phyloP scores from a whole-genome alignment of 2,329 filamentous ascomycete species.

The Macrophomina pseudophaseolina region DNA sequence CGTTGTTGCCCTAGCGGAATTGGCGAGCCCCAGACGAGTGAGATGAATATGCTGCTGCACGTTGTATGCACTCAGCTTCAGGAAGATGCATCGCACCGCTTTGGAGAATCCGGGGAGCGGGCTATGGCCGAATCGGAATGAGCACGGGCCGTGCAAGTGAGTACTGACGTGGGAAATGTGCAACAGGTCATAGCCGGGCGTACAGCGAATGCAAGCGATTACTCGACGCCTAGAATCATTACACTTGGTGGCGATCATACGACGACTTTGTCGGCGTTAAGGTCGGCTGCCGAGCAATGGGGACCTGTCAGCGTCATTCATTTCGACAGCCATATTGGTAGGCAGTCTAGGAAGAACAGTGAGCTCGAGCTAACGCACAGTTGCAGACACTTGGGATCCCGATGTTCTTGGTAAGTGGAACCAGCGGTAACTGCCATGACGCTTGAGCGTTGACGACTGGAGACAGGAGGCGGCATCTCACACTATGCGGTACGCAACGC shows the following conservation, averaged over 20 bases:
- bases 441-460: conserved; percentile 25
- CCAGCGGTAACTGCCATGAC: background rate
- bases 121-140: background rate
- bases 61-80: background rate
- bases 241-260: conserved; percentile 63
- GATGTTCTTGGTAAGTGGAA: conserved; percentile 53
- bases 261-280: conserved; percentile 58
- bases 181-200: conserved; percentile 52
- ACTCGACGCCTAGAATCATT: conserved; percentile 56
- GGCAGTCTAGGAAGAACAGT: background rate
- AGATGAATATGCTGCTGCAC: background rate
- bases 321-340: conserved; percentile 60
- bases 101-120: conserved; percentile 5
- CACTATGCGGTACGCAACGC: conserved; percentile 59
- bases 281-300: conserved; percentile 57
- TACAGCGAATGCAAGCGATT: conserved; percentile 52
- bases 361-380: conserved; percentile 1
- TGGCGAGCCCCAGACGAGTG: background rate
- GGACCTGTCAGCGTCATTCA: conserved; percentile 63
- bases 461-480: conserved; percentile 60
- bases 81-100: background rate
- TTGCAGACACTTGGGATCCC: conserved; percentile 61
- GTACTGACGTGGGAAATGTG: conserved; percentile 6
- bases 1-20: background rate
- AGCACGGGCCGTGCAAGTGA: background rate